A percentile compares a stretch with the other conserved stretches of the same genome.
Conservation (phyloP, 169 alveolate genomes). For the Ichthyophthirius multifiliis region DNA sequence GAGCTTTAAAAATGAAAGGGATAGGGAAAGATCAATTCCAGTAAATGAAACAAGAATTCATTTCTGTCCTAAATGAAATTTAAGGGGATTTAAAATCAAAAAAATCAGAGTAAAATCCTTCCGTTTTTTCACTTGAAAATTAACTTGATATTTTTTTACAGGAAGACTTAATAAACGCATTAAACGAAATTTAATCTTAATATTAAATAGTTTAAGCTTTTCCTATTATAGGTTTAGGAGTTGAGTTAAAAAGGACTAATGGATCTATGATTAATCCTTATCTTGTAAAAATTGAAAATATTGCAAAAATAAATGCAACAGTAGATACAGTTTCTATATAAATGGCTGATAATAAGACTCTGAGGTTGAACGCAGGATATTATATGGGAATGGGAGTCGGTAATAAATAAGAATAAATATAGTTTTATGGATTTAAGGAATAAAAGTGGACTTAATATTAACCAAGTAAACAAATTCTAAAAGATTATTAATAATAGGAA, state of each 20-base stretch:
- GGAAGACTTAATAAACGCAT: conserved; percentile 16
- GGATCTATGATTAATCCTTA: conserved; percentile 44
- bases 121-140: conserved; percentile 20
- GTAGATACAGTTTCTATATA: conserved; percentile 9
- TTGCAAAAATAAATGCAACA: conserved; percentile 9
- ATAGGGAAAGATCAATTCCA: conserved; percentile 30
- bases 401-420: neutral
- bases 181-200: neutral
- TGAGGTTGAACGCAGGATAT: conserved; percentile 21
- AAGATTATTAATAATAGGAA: neutral
- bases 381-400: neutral
- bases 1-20: conserved; percentile 29
- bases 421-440: neutral
- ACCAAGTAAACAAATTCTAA: neutral
- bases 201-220: conserved; percentile 16
- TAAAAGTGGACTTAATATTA: neutral
- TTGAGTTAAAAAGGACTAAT: conserved; percentile 23
- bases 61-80: too few relatives aligned
- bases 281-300: neutral
- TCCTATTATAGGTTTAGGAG: conserved; percentile 37
- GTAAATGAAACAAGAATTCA: too few relatives aligned
- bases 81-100: too few relatives aligned
- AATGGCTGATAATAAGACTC: neutral
- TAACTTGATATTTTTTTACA: conserved; percentile 20
- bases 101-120: too few relatives aligned